Base-by-base conservation (phyloP, 1,139 yeast species). In the Blastobotrys illinoisensis region DNA sequence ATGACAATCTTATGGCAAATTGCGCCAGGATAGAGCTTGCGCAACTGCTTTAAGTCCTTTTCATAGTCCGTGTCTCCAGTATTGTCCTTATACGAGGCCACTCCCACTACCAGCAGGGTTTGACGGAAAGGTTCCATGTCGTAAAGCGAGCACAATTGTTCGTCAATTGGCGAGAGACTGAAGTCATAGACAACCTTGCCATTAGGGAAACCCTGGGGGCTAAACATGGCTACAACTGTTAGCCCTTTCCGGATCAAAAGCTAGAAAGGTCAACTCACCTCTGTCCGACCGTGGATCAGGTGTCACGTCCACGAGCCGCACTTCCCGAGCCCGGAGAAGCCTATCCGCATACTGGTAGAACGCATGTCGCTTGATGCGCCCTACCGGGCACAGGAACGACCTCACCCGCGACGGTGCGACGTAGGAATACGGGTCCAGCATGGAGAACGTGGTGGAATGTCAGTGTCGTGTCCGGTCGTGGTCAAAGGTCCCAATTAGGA, bases 41-140 rank as follows among this genome's bases (percentile, higher is more conserved):
- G 72, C 53, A 84, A 67, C 18, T 68, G 65, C 1, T 62, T 62
- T 45, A 78, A 61, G 45, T 71, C 68, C 1, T 62, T 62, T 9
- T 67, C 67, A 13, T 73, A 59, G 13, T 60, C 62, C 6, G 66
- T 66, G 5, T 72, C 66, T 5, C 70, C 68, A 14, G 66, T 55
- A 1, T 62, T 64, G 20, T 72, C 69, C 2, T 68, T 62, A 67
- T 78, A 81, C 44, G 74, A 71, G 0, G 83, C 80, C 20, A 87
- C 63, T 0, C 95, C 97, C 40, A 91, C 65, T 0, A 87, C 70
- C 48, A 78, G 60, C 49, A 67, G 53, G 28, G 70, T 68, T 67
- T 89, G 89, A 52, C 98, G 73, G 69, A 79, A 88, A 1, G 97
- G 96, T 69, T 93, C 98, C 60, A 91, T 83, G 69, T 91, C 97